A percentile compares a stretch with the other conserved stretches of the same genome.
phyloP scores from a whole-genome alignment of 257 asterid species.

The Schizonepeta tenuifolia region DNA sequence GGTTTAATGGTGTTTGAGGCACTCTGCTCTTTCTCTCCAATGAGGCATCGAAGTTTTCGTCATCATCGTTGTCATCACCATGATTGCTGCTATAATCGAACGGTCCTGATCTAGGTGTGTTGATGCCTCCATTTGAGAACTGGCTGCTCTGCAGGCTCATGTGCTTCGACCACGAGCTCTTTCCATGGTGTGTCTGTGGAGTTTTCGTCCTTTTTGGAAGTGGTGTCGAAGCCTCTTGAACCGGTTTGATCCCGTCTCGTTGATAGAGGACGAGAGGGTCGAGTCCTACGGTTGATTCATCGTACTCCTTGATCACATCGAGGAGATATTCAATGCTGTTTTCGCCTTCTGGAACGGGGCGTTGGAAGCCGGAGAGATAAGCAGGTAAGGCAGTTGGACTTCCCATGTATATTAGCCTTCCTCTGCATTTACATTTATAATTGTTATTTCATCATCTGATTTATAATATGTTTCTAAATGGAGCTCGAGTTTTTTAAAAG shows the following conservation, averaged over 20 bases:
- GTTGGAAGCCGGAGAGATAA: constrained; percentile 65
- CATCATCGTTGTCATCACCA: constrained; percentile 45
- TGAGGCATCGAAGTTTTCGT: constrained; percentile 68
- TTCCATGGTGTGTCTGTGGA: constrained; percentile 43
- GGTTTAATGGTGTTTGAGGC: constrained; percentile 51
- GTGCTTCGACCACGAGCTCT: constrained; percentile 56
- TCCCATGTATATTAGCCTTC: constrained; percentile 73
- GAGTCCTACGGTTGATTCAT: constrained; percentile 72
- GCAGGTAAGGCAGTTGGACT: constrained; percentile 56
- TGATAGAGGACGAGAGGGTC: constrained; percentile 76
- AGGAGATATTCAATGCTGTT: constrained; percentile 75
- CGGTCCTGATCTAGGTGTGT: constrained; percentile 43
- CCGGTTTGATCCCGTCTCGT: constrained; percentile 72
- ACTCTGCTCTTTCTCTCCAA: constrained; percentile 53
- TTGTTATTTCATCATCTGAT: not conserved
- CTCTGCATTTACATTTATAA: constrained; percentile 47
- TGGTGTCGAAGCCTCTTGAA: constrained; percentile 61
- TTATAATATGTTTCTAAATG: too few species aligned
- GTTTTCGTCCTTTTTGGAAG: constrained; percentile 47
- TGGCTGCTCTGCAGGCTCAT: constrained; percentile 59
- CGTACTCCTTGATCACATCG: constrained; percentile 88
- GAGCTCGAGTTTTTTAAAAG: too few species aligned
- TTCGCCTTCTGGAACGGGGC: constrained; percentile 85
- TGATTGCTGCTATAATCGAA: constrained; percentile 31
- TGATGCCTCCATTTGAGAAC: constrained; percentile 44